Conservation (phyloP, 345 rosid genomes). For the Carallia brachiata region DNA sequence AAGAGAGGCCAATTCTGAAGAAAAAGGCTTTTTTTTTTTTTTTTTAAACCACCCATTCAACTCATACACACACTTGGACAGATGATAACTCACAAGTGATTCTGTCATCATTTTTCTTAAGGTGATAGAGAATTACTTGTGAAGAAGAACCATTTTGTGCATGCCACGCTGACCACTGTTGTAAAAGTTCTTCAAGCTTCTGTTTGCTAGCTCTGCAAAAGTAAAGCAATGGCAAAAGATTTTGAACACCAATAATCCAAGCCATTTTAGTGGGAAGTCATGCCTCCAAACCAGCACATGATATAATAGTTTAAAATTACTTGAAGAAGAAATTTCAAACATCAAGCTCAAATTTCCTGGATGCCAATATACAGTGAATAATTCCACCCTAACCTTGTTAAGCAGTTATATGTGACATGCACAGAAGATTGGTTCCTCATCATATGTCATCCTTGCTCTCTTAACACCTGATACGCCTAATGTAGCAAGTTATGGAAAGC, state of each 20-base stretch:
- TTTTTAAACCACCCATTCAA: too few relatives aligned
- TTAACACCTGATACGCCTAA: constrained; percentile 67
- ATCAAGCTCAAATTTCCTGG: constrained; percentile 7
- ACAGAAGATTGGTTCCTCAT: constrained; percentile 70
- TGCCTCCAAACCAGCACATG: constrained; percentile 1
- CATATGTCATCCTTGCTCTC: constrained; percentile 53
- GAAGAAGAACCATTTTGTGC: constrained; percentile 48
- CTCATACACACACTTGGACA: too few relatives aligned
- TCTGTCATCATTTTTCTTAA: too few relatives aligned
- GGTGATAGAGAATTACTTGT: constrained; percentile 36
- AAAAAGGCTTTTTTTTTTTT: too few relatives aligned
- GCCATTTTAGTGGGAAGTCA: constrained; percentile 1
- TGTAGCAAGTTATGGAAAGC: constrained; percentile 51
- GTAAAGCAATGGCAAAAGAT: constrained; percentile 11
- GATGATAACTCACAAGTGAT: too few relatives aligned
- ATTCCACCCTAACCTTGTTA: constrained; percentile 67
- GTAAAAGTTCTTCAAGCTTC: constrained; percentile 77
- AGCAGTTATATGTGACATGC: constrained; percentile 59
- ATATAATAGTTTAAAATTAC: not conserved
- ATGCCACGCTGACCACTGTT: constrained; percentile 96
- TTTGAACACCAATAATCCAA: constrained; percentile 17
- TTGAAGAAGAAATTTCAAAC: constrained; percentile 12
- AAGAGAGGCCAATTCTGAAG: too few relatives aligned
- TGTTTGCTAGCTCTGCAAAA: constrained; percentile 73
- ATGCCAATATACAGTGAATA: constrained; percentile 1